phyloP scores from a whole-genome alignment of 331 rosid genomes.

The Acacia pycnantha region DNA sequence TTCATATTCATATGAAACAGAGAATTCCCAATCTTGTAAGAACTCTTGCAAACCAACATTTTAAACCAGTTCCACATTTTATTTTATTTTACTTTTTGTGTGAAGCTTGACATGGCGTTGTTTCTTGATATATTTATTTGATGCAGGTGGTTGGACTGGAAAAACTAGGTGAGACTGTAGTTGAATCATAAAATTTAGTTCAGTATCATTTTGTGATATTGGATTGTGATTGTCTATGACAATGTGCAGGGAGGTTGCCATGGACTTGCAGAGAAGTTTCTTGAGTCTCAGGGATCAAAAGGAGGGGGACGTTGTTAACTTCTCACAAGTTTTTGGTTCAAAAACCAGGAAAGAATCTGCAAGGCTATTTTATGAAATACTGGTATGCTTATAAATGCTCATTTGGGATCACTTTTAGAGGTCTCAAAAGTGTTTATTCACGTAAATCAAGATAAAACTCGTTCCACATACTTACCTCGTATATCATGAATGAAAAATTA shows the following conservation, averaged over 20 bases:
- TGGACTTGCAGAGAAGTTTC: constrained; percentile 41
- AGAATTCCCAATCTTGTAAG: constrained; percentile 37
- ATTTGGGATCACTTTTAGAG: no score
- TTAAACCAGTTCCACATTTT: neutral
- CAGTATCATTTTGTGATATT: neutral
- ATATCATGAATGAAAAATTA: no score
- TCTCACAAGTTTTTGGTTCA: constrained; percentile 27
- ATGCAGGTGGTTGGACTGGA: constrained; percentile 52
- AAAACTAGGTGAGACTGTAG: constrained; percentile 47
- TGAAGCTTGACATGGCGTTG: constrained; percentile 2
- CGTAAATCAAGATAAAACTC: no score
- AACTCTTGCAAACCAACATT: constrained; percentile 7
- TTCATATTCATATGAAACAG: constrained; percentile 26
- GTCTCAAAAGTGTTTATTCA: no score
- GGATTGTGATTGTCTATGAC: neutral
- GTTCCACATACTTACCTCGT: no score
- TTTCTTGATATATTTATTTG: constrained; percentile 14
- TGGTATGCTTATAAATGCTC: constrained; percentile 38
- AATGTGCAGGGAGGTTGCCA: constrained; percentile 44
- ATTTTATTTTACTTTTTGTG: neutral
- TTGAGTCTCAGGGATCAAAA: constrained; percentile 15
- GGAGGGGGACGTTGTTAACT: constrained; percentile 35
- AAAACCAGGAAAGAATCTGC: neutral
- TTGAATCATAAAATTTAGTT: neutral
- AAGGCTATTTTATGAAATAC: constrained; percentile 30